These are phyloP conservation scores for Marasmius tenuissimus DNA, from an alignment of 1,284 basidiomycete genomes.

Conservation along the genomic window DNA sequence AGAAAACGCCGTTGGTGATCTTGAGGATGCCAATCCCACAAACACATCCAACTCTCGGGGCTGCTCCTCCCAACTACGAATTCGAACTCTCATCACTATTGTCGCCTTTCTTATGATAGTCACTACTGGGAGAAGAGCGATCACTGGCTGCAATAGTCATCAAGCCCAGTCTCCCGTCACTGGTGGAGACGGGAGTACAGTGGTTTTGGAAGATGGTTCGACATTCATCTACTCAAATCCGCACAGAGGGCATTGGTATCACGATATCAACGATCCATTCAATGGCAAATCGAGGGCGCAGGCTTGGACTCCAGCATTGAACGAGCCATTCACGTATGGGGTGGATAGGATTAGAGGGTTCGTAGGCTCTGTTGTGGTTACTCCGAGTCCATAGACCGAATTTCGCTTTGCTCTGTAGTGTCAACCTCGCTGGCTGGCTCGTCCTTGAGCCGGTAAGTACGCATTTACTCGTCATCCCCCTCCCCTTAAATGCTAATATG, in stretches of 20 bases:
- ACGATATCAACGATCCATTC: constrained; percentile 77
- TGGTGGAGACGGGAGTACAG: constrained; percentile 68
- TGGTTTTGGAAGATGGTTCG: constrained; percentile 73
- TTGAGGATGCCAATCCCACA: too few relatives aligned
- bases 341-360: constrained; percentile 76
- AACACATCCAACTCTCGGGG: too few relatives aligned
- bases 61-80: too few relatives aligned
- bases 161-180: constrained; percentile 32
- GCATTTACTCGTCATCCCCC: background rate
- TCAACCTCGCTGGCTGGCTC: constrained; percentile 93
- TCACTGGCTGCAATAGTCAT: too few relatives aligned
- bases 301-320: constrained; percentile 81
- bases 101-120: too few relatives aligned
- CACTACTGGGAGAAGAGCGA: too few relatives aligned
- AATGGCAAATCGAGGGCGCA: constrained; percentile 79
- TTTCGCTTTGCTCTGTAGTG: constrained; percentile 48
- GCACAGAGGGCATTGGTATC: constrained; percentile 78
- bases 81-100: too few relatives aligned
- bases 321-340: constrained; percentile 82
- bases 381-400: background rate
- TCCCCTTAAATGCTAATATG: background rate
- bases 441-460: constrained; percentile 84
- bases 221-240: constrained; percentile 75
- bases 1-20: too few relatives aligned
- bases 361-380: constrained; percentile 18